A percentile compares a stretch with the other conserved stretches of the same genome.
phyloP scores from a whole-genome alignment of 768 basidiomycete genomes.

The Atractiella rhizophila region DNA sequence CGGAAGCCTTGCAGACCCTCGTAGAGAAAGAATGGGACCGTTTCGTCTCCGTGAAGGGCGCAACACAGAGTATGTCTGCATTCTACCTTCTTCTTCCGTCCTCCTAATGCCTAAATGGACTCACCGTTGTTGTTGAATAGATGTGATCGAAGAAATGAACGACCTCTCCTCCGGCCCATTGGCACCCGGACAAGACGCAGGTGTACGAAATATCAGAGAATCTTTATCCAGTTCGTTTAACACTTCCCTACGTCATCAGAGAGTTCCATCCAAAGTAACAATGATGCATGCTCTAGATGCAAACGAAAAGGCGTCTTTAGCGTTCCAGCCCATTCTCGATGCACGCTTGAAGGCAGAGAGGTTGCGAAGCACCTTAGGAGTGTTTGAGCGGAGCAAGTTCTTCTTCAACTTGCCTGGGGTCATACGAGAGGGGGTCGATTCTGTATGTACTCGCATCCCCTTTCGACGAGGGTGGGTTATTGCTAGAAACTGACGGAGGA shows the following conservation, averaged over 20 bases:
- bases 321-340: slow-evolving; percentile 85
- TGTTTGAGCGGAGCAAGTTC: slow-evolving; percentile 91
- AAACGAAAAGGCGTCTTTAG: slow-evolving; percentile 77
- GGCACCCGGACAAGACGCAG: slow-evolving; percentile 49
- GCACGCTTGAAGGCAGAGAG: slow-evolving; percentile 85
- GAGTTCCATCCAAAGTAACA: background rate
- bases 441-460: slow-evolving; percentile 30
- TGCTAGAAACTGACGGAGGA: background rate
- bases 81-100: background rate
- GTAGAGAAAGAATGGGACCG: slow-evolving; percentile 97
- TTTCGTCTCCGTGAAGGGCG: slow-evolving; percentile 89
- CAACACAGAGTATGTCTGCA: slow-evolving; percentile 47
- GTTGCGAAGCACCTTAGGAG: slow-evolving; percentile 67
- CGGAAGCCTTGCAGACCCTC: slow-evolving; percentile 75
- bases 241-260: background rate
- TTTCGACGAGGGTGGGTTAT: background rate
- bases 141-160: slow-evolving; percentile 73
- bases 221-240: background rate
- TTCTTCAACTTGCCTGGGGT: slow-evolving; percentile 93
- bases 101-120: too few species aligned
- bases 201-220: slow-evolving; percentile 52
- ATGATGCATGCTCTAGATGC: slow-evolving; percentile 32
- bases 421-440: slow-evolving; percentile 65
- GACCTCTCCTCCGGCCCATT: slow-evolving; percentile 70
- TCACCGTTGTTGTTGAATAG: slow-evolving; percentile 28